Evolutionary conservation across 148 eudicot species (phyloP), one percentile per base, ranked within the genome.

Genomic region (Vaccinium myrtillus): DNA sequence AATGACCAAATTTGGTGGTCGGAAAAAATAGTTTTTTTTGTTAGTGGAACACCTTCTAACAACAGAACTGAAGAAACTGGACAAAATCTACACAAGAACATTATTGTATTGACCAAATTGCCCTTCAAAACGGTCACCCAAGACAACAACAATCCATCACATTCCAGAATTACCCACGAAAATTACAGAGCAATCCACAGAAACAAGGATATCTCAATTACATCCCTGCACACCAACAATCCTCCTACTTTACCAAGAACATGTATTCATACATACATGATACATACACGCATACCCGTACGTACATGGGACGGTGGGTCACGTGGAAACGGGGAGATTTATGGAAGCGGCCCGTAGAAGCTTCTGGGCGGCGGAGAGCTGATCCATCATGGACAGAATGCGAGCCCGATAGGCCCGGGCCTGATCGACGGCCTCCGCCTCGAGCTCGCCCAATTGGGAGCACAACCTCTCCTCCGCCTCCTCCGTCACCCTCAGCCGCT

Each of bases 381-480:
- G 97, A 12, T 90, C 86, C 92, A 90, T 89, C 55, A 95, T 73
- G 9, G 87, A 55, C 36, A 81, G 0, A 8, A 93, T 7, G 19
- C 89, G 91, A 0, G 83, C 67, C 55, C 94, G 87, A 25, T 86
- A 91, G 0, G 81, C 84, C 43, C 94, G 92, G 8, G 95, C 94
- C 76, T 91, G 88, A 8, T 91, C 91, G 2, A 92, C 86, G 5
- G 93, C 91, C 76, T 95, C 97, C 0, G 93, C 97, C 83, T 95
- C 98, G 8, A 91, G 87, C 55, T 95, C 97, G 0, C 95, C 94
- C 4, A 95, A 86, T 73, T 95, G 94, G 0, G 86, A 83, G 78
- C 97, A 93, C 12, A 95, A 89, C 18, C 88, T 85, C 86, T 95
- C 98, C 89, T 95, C 98, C 2, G 93, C 98, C 32, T 93, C 95